Conservation (phyloP, 768 basidiomycete species). For the Rhodotorula babjevae region DNA sequence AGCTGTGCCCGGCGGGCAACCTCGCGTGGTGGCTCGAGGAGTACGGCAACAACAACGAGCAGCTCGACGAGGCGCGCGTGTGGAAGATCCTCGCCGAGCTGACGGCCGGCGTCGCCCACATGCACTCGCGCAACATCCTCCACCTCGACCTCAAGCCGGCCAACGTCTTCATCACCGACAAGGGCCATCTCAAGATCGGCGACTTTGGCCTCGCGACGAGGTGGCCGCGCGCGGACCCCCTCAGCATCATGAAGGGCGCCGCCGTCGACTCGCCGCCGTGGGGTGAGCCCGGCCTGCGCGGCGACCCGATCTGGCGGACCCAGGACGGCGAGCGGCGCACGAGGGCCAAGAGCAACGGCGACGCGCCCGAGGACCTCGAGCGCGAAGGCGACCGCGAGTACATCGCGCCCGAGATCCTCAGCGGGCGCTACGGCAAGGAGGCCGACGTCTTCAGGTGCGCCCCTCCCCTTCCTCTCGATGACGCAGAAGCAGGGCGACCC, state of each 20-base stretch:
- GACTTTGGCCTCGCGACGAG: constrained; percentile 98
- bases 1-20: constrained; percentile 89
- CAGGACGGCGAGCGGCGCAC: constrained; percentile 29
- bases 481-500: no score
- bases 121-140: constrained; percentile 80
- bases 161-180: constrained; percentile 83
- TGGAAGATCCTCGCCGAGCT: constrained; percentile 95
- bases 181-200: constrained; percentile 89
- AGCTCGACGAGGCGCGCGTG: constrained; percentile 81
- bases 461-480: not conserved
- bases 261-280: constrained; percentile 38
- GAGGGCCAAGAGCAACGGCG: constrained; percentile 40
- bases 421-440: constrained; percentile 83
- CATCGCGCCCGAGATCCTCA: constrained; percentile 89
- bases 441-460: constrained; percentile 94
- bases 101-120: constrained; percentile 78
- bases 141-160: constrained; percentile 97
- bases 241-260: constrained; percentile 42
- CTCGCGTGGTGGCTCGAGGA: constrained; percentile 84
- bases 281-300: constrained; percentile 44
- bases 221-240: constrained; percentile 64
- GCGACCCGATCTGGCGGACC: constrained; percentile 27
- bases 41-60: constrained; percentile 71
- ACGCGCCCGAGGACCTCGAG: constrained; percentile 55
- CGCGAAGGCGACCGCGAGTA: constrained; percentile 96